Conservation (phyloP, 441 rosid genomes). For the Croton setiger region DNA sequence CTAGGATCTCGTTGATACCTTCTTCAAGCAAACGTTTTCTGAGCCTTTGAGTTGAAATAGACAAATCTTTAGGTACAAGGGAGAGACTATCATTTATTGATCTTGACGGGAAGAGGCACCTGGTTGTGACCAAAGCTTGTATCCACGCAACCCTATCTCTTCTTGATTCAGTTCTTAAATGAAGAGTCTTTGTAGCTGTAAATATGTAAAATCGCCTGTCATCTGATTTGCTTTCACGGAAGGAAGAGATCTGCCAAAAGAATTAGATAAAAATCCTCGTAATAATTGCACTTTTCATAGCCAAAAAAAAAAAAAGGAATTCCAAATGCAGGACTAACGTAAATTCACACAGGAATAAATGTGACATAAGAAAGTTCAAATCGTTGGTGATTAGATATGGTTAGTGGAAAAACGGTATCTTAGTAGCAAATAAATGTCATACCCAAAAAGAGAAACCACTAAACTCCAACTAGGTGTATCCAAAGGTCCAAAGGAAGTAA, state of each 20-base stretch:
- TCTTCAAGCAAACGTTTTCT: constrained; percentile 58
- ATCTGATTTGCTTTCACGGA: constrained; percentile 96
- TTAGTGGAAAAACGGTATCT: neutral
- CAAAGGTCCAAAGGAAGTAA: constrained; percentile 14
- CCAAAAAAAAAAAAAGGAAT: too few relatives aligned
- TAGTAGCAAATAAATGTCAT: constrained; percentile 11
- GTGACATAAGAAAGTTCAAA: constrained; percentile 7
- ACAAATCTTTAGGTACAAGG: constrained; percentile 49
- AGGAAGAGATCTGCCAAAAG: constrained; percentile 79
- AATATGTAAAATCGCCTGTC: constrained; percentile 82
- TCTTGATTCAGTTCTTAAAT: constrained; percentile 80
- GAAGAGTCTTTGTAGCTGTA: constrained; percentile 91
- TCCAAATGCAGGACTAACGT: neutral
- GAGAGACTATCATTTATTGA: constrained; percentile 53
- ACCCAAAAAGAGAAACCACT: constrained; percentile 24
- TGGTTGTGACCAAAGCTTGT: constrained; percentile 73
- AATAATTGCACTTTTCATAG: constrained; percentile 6
- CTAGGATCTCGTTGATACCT: constrained; percentile 61
- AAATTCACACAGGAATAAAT: constrained; percentile 1
- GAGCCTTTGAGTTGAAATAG: constrained; percentile 71
- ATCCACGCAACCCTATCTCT: constrained; percentile 89
- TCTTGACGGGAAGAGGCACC: constrained; percentile 56
- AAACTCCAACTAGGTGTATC: constrained; percentile 11
- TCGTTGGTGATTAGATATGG: neutral
- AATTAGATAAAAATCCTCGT: constrained; percentile 13